Conservation (phyloP, 1,284 basidiomycete species). For the Trichosporon sp. region DNA sequence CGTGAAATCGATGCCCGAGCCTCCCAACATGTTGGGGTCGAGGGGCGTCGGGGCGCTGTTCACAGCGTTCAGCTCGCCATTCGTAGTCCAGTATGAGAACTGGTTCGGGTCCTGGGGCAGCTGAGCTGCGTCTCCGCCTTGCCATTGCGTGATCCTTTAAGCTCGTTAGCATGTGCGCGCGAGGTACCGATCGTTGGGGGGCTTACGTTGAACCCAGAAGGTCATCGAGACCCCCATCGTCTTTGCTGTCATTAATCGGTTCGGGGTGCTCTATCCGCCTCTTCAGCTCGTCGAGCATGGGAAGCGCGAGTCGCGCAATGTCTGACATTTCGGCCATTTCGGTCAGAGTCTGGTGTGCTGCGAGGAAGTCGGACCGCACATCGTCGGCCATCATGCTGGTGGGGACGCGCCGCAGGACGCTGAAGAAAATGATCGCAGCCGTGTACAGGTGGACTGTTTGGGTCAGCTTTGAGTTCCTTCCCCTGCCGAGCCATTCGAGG, state of each 20-base stretch:
- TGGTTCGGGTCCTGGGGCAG: slow-evolving; percentile 14
- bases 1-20: slow-evolving; percentile 15
- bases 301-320: slow-evolving; percentile 29
- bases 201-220: slow-evolving; percentile 22
- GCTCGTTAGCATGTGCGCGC: slow-evolving; percentile 8
- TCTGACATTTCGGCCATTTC: slow-evolving; percentile 33
- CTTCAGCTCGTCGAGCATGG: slow-evolving; percentile 28
- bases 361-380: slow-evolving; percentile 34
- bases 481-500: not conserved
- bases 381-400: slow-evolving; percentile 38
- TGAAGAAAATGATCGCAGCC: slow-evolving; percentile 36
- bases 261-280: slow-evolving; percentile 25
- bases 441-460: slow-evolving; percentile 38
- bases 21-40: slow-evolving; percentile 14
- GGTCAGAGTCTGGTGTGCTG: slow-evolving; percentile 30
- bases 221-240: slow-evolving; percentile 18
- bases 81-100: slow-evolving; percentile 17
- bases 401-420: slow-evolving; percentile 34
- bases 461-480: not conserved
- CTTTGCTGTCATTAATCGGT: not conserved
- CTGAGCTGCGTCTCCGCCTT: not conserved
- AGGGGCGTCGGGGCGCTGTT: slow-evolving; percentile 4
- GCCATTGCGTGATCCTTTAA: slow-evolving; percentile 13
- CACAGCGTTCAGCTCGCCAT: slow-evolving; percentile 7
- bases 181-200: not conserved